Evolutionary conservation across 2,329 filamentous ascomycete genomes (phyloP), one percentile per base, ranked within the genome.

Genomic region (Sporothrix protearum): DNA sequence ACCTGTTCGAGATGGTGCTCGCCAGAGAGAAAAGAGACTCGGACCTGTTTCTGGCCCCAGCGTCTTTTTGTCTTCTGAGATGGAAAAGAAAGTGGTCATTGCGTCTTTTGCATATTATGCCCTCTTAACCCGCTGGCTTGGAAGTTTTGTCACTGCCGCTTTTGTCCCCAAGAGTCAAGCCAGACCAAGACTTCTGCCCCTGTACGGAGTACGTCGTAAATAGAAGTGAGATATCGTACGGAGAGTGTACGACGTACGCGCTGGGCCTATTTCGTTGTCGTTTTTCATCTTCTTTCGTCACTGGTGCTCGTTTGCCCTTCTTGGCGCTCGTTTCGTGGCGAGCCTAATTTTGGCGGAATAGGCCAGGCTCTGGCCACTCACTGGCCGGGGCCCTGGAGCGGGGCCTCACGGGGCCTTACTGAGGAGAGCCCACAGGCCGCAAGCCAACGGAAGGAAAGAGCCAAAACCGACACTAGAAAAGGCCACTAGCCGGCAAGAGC

Each of bases 1-100:
- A 33, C 28, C 61, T 49, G 63, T 66, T 49, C 63, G 63, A 66
- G 63, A 66, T 14, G 22, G 16, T n/a, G 19, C 33, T 66, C 28
- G 42, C 25, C 63, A 49, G 42, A 47, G 42, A 12, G 10, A 47
- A 47, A 39, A 28, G 2, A 53, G 9, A 49, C 63, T 66, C 63
- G 42, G 42, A 28, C 63, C 63, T 49, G 25, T 49, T 47, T 8
- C 42, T 66, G 63, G 63, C 45, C 45, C 63, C 42, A 49, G 63
- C 63, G 63, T 64, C 28, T 25, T 19, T 66, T 53, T 53, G n/a
- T n/a, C n/a, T n/a, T n/a, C n/a, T 36, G 22, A 47, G 14, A 47
- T 47, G 42, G 3, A 16, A 14, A 47, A 47, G 19, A 47, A 47
- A 6, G 55, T 59, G 55, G 25, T 33, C 55, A n/a, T 25, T 59